Evolutionary conservation across 139 green algal genomes (phyloP).

Genomic region (Chlamydomonas sphaeroides): DNA sequence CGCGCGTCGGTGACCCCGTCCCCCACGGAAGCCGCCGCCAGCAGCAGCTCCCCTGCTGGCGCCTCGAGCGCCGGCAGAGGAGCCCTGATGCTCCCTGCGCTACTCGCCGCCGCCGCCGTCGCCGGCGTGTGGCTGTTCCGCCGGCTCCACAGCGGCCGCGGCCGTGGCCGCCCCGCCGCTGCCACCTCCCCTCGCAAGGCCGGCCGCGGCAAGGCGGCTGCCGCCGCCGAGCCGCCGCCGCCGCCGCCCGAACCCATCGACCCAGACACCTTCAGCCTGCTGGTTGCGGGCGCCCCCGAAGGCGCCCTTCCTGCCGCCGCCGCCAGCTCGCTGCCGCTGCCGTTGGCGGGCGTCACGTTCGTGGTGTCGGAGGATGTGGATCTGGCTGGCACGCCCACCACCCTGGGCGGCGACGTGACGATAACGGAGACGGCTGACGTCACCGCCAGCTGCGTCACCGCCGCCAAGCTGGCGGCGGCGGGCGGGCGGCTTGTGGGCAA

Average conservation of each 20-base stretch:
- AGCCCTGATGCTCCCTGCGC: not conserved
- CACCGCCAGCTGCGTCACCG: not conserved
- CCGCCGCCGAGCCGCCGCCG: not conserved
- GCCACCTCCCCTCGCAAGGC: not conserved
- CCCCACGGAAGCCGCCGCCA: too few species aligned
- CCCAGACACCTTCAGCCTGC: slow-evolving; percentile 26
- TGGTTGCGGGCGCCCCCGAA: not conserved
- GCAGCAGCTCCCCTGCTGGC: too few species aligned
- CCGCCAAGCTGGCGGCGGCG: slow-evolving; percentile 6
- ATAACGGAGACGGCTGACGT: not conserved
- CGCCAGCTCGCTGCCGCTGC: slow-evolving; percentile 6
- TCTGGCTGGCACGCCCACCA: slow-evolving; percentile 35
- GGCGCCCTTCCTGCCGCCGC: not conserved
- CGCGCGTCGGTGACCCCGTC: too few species aligned
- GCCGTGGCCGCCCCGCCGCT: not conserved
- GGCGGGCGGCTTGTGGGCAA: slow-evolving; percentile 50
- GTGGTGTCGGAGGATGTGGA: slow-evolving; percentile 56
- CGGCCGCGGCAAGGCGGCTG: not conserved
- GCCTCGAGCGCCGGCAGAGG: not conserved
- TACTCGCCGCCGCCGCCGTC: not conserved
- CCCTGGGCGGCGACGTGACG: not conserved
- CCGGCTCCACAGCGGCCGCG: not conserved
- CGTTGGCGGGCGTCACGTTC: slow-evolving; percentile 28
- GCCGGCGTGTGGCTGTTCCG: slow-evolving; percentile 11
- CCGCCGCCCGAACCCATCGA: slow-evolving; percentile 21